phyloP scores from a whole-genome alignment of 2,329 filamentous ascomycete species.

The Lasiodiplodia sp. region DNA sequence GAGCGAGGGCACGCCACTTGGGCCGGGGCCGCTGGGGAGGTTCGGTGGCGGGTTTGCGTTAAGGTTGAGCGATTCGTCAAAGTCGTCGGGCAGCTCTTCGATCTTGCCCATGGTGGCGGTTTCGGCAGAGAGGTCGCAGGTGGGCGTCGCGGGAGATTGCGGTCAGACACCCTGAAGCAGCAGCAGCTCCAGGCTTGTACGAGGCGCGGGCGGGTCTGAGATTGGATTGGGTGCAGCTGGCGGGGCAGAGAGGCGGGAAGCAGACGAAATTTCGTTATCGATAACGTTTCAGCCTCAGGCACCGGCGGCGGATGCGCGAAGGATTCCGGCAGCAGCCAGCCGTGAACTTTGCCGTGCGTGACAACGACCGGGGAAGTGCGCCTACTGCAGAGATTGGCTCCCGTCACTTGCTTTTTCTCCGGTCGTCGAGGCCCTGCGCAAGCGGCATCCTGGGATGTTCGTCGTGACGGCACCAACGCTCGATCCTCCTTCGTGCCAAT shows the following conservation, averaged over 20 bases:
- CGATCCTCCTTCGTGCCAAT: conserved; percentile 7
- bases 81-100: conserved; percentile 60
- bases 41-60: conserved; percentile 36
- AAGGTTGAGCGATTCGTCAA: conserved; percentile 55
- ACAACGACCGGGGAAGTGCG: conserved; percentile 4
- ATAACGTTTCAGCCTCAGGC: conserved; percentile 20
- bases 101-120: conserved; percentile 44
- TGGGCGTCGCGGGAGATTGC: not conserved
- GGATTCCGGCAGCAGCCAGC: conserved; percentile 8
- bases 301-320: not conserved
- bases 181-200: not conserved
- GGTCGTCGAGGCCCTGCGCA: conserved; percentile 1
- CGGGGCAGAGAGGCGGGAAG: not conserved
- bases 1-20: conserved; percentile 14
- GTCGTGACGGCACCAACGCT: conserved; percentile 2
- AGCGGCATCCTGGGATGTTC: not conserved
- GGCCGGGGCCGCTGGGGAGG: conserved; percentile 12
- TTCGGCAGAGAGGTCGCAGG: not conserved
- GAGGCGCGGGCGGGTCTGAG: not conserved
- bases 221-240: conserved; percentile 1
- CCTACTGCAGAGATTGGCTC: conserved; percentile 10
- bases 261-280: conserved; percentile 24
- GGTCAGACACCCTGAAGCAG: not conserved
- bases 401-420: conserved; percentile 2
- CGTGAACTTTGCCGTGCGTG: not conserved